phyloP scores from a whole-genome alignment of 495 filamentous ascomycete species.

The Elasticomyces elasticus region DNA sequence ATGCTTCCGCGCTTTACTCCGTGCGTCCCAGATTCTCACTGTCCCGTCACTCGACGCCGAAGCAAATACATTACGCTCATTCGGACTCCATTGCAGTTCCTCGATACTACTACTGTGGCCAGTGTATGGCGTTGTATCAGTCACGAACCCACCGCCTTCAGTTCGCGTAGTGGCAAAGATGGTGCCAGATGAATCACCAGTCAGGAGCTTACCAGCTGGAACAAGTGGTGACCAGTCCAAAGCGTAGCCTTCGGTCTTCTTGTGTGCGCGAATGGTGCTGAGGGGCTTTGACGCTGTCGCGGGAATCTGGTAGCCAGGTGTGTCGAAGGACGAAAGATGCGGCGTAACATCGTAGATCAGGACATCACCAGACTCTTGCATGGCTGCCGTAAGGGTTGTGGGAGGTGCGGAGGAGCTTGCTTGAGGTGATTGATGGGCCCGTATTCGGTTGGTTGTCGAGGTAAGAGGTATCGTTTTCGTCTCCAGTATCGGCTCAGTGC shows the following conservation, averaged over 20 bases:
- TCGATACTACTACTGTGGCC: slow-evolving; percentile 81
- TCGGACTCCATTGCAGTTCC: slow-evolving; percentile 92
- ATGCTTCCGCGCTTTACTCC: slow-evolving; percentile 74
- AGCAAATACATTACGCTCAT: slow-evolving; percentile 82
- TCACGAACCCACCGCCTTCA: slow-evolving; percentile 78
- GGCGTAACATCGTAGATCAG: slow-evolving; percentile 89
- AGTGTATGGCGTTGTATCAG: slow-evolving; percentile 65
- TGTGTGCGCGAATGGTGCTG: slow-evolving; percentile 80
- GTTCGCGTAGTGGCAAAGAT: slow-evolving; percentile 82
- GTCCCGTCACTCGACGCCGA: slow-evolving; percentile 89
- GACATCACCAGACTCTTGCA: slow-evolving; percentile 79
- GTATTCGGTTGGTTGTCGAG: slow-evolving; percentile 86
- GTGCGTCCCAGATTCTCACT: slow-evolving; percentile 89
- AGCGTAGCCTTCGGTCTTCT: slow-evolving; percentile 76
- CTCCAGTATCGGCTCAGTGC: slow-evolving; percentile 87
- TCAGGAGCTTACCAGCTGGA: slow-evolving; percentile 70
- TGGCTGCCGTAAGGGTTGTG: slow-evolving; percentile 75
- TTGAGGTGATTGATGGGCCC: slow-evolving; percentile 64
- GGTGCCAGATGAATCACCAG: slow-evolving; percentile 79
- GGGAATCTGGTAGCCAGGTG: slow-evolving; percentile 67
- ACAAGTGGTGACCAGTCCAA: slow-evolving; percentile 84
- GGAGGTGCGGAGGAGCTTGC: slow-evolving; percentile 58
- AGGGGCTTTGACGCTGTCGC: slow-evolving; percentile 76
- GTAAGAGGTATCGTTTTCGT: slow-evolving; percentile 74
- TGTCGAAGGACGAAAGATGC: slow-evolving; percentile 78